phyloP scores from a whole-genome alignment of 768 basidiomycete species.

The Suillus brevipes region DNA sequence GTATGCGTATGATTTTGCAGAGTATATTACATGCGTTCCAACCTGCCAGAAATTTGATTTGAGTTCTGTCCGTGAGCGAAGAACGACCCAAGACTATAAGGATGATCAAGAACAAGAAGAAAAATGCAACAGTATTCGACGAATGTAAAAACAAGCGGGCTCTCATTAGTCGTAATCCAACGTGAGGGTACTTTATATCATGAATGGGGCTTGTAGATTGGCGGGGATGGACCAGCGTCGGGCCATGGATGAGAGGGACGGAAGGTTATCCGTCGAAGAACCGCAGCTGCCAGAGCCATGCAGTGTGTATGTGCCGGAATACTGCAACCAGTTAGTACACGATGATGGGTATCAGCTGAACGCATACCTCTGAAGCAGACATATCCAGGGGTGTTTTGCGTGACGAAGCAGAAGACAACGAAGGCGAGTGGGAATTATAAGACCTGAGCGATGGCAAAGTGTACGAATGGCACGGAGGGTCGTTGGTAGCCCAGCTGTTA shows the following conservation, averaged over 20 bases:
- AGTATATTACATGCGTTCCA: conserved; percentile 37
- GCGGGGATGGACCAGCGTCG: conserved; percentile 39
- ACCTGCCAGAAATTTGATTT: conserved; percentile 27
- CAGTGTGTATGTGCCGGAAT: conserved; percentile 24
- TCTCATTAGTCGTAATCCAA: conserved; percentile 3
- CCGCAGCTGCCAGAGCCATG: conserved; percentile 28
- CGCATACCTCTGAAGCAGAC: conserved; percentile 28
- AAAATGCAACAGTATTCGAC: conserved; percentile 10
- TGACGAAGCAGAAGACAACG: conserved; percentile 25
- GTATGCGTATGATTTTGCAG: conserved; percentile 20
- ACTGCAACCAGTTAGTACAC: conserved; percentile 15
- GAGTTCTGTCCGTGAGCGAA: conserved; percentile 25
- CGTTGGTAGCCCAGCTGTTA: conserved; percentile 29
- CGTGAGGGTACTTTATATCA: conserved; percentile 29
- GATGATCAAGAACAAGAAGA: conserved; percentile 29
- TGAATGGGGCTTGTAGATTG: conserved; percentile 33
- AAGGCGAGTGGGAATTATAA: conserved; percentile 31
- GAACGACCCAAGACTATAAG: conserved; percentile 27
- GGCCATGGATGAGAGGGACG: conserved; percentile 36
- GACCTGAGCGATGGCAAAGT: conserved; percentile 31
- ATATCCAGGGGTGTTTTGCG: conserved; percentile 27
- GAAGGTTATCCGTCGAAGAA: conserved; percentile 34
- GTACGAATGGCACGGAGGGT: conserved; percentile 26
- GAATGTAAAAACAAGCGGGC: too few relatives aligned
- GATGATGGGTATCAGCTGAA: neutral